Percentiles rank a stretch among this genome's conserved stretches.
These are phyloP conservation scores for Tremellales sp. DNA, from an alignment of 1,284 basidiomycete genomes.

Conservation along the genomic window DNA sequence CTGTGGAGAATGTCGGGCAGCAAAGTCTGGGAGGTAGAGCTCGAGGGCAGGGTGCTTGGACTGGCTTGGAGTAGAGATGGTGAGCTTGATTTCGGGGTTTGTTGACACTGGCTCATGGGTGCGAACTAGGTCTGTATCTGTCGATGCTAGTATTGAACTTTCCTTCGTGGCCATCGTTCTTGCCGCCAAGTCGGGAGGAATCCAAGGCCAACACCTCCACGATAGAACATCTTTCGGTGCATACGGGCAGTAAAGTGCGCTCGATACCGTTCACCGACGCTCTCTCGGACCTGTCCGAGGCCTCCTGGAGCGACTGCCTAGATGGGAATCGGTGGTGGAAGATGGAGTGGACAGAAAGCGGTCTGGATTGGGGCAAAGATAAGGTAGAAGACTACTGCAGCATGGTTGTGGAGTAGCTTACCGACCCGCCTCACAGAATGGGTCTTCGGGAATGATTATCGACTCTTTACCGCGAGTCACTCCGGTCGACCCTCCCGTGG, in stretches of 20 bases:
- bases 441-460: constrained; percentile 33
- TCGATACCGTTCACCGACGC: constrained; percentile 10
- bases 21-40: constrained; percentile 39
- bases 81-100: constrained; percentile 13
- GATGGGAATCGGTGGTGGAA: constrained; percentile 13
- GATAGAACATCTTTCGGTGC: constrained; percentile 37
- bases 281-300: neutral
- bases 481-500: constrained; percentile 40
- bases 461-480: constrained; percentile 36
- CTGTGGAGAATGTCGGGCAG: constrained; percentile 39
- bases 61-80: constrained; percentile 44
- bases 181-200: no score
- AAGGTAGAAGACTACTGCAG: constrained; percentile 12
- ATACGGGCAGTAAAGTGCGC: constrained; percentile 31
- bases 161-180: no score
- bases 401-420: neutral
- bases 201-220: neutral
- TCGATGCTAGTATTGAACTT: constrained; percentile 22
- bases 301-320: constrained; percentile 4
- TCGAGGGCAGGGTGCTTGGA: constrained; percentile 27
- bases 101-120: neutral
- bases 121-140: constrained; percentile 24
- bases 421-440: constrained; percentile 20
- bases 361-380: constrained; percentile 16
- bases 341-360: constrained; percentile 16